Base-by-base conservation (phyloP, 2,329 filamentous ascomycete genomes). In the Elsinoe ampelina region DNA sequence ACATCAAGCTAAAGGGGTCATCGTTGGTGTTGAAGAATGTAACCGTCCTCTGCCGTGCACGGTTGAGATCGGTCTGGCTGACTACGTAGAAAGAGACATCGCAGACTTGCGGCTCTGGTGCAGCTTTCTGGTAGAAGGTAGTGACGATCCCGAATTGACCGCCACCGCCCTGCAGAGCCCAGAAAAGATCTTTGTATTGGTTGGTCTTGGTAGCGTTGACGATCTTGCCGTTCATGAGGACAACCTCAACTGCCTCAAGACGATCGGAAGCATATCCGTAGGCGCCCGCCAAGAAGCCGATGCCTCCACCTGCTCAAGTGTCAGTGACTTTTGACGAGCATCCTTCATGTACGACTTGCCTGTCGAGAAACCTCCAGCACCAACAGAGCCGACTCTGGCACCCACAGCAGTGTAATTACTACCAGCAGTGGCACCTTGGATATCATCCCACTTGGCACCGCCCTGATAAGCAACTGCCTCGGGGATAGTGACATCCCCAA, bases 91-190 rank as follows among this genome's bases (percentile, higher is more conserved):
- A 45, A 8, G 57, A 57, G 15, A 60, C 50, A 19, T 58, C 47
- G 13, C 52, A 47, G 8, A 34, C n/a, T 5, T 13, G 36, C 20
- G 59, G 59, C 35, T 60, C 57, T n/a, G 57, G 36, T 7, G 52
- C 48, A 19, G 59, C 59, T 30, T 55, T 55, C 38, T 60, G 59
- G 13, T 58, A 60, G 65, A 7, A 68, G 67, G 56, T 69, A 59
- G 73, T 72, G n/a, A 58, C 63, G 41, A 60, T 61, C 6, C 60
- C 60, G 32, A 60, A 61, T 64, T 79, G 80, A 65, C 75, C 80
- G n/a, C 75, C 75, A n/a, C 80, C 79, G 11, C 60, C 60, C 60
- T 77, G 77, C 5, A 82, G 71, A 0, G 75, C 77, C 58, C 69
- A 69, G 65, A 71, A 80, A 11, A 83, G 68, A 57, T 81, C 78